phyloP scores from a whole-genome alignment of 2,329 filamentous ascomycete species.

The Calycina marina region DNA sequence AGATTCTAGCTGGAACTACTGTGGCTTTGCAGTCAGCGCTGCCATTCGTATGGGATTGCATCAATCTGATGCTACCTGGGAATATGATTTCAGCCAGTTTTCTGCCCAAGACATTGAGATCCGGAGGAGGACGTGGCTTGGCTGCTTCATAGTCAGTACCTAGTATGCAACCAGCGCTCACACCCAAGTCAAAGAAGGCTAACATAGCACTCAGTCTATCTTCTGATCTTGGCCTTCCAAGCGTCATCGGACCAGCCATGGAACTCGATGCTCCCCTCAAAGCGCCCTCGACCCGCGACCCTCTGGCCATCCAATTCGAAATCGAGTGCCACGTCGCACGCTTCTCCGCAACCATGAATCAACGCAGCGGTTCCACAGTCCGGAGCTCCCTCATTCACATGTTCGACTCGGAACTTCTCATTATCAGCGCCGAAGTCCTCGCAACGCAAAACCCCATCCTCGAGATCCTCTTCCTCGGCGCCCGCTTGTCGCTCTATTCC shows the following conservation, averaged over 20 bases:
- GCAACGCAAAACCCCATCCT: background rate
- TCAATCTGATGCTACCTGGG: slow-evolving; percentile 1
- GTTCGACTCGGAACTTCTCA: slow-evolving; percentile 1
- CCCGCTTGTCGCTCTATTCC: background rate
- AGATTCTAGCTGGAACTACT: slow-evolving; percentile 3
- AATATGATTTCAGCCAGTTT: slow-evolving; percentile 3
- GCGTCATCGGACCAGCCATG: slow-evolving; percentile 2
- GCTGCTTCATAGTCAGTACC: slow-evolving; percentile 2
- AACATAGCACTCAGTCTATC: background rate
- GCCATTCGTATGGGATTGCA: slow-evolving; percentile 3
- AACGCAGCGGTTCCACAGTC: slow-evolving; percentile 1
- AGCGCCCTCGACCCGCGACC: background rate
- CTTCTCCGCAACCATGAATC: slow-evolving; percentile 1
- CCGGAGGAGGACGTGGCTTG: slow-evolving; percentile 1
- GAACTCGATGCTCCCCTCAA: slow-evolving; percentile 1
- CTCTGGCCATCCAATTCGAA: slow-evolving; percentile 2
- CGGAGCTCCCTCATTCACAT: slow-evolving; percentile 2
- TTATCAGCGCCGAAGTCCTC: background rate
- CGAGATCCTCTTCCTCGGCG: slow-evolving; percentile 1
- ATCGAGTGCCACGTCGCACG: slow-evolving; percentile 2
- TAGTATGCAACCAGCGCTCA: background rate
- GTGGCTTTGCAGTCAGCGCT: slow-evolving; percentile 14
- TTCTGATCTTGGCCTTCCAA: slow-evolving; percentile 3
- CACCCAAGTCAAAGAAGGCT: background rate
- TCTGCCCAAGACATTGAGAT: slow-evolving; percentile 2